phyloP scores from a whole-genome alignment of 495 filamentous ascomycete species.

The Clohesyomyces aquaticus region DNA sequence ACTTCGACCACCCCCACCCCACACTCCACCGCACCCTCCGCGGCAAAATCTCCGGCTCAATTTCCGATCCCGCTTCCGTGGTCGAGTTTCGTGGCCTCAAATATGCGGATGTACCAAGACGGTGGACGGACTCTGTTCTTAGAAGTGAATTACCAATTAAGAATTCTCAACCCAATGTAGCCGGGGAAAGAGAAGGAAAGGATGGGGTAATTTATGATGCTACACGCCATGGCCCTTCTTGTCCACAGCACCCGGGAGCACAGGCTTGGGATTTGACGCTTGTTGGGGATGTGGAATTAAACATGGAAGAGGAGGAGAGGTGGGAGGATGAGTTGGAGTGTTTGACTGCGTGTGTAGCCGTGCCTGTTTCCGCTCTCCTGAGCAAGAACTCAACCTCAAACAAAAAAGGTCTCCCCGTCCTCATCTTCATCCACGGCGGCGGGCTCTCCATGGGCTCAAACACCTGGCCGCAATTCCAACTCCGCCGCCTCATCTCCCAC shows the following conservation, averaged over 20 bases:
- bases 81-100: slow-evolving; percentile 29
- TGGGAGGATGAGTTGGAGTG: slow-evolving; percentile 24
- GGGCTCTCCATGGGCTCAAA: slow-evolving; percentile 28
- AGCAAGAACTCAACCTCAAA: too few species aligned
- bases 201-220: slow-evolving; percentile 9
- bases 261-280: slow-evolving; percentile 31
- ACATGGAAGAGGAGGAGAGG: slow-evolving; percentile 5
- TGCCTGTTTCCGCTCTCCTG: slow-evolving; percentile 10
- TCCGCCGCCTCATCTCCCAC: slow-evolving; percentile 11
- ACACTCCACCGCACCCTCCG: slow-evolving; percentile 19
- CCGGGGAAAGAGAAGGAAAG: too few species aligned
- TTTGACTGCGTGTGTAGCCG: slow-evolving; percentile 21
- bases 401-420: slow-evolving; percentile 14
- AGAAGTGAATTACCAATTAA: neutral
- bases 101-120: slow-evolving; percentile 28
- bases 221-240: slow-evolving; percentile 27
- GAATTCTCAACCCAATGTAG: too few species aligned
- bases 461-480: slow-evolving; percentile 36
- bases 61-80: neutral
- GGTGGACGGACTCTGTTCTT: slow-evolving; percentile 21
- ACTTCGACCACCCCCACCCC: slow-evolving; percentile 9
- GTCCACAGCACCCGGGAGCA: slow-evolving; percentile 28
- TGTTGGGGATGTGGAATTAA: slow-evolving; percentile 2
- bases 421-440: slow-evolving; percentile 30
- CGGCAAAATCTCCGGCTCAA: slow-evolving; percentile 20